A percentile compares a stretch with the other conserved stretches of the same genome.
phyloP scores from a whole-genome alignment of 2,329 filamentous ascomycete species.

The Pseudopithomyces chartarum region DNA sequence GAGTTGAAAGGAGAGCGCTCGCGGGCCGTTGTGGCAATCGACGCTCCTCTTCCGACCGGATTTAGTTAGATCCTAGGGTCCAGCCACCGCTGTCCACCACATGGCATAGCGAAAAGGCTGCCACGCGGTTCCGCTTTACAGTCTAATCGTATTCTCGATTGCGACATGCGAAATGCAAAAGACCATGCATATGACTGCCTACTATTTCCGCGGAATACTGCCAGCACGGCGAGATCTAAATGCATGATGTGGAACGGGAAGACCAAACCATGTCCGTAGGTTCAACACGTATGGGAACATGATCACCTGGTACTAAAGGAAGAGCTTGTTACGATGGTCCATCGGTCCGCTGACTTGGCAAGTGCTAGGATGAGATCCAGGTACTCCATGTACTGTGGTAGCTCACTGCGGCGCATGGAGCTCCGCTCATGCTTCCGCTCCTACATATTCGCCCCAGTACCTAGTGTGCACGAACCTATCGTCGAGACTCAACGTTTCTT shows the following conservation, averaged over 20 bases:
- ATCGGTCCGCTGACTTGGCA: background rate
- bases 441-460: background rate
- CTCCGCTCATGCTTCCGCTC: slow-evolving; percentile 1
- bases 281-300: background rate
- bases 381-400: background rate
- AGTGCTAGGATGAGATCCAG: background rate
- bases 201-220: background rate
- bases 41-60: background rate
- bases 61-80: background rate
- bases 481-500: background rate
- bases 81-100: background rate
- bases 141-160: background rate
- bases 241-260: background rate
- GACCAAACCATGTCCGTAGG: background rate
- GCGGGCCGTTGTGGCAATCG: background rate
- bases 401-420: background rate
- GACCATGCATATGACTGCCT: background rate
- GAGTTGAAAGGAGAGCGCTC: background rate
- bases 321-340: background rate
- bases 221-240: background rate
- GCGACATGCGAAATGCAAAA: too few relatives aligned
- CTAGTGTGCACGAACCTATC: background rate
- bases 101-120: background rate
- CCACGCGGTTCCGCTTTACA: background rate
- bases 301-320: background rate